Evolutionary conservation across 129 eudicot genomes (phyloP).

Genomic region (Helichrysum umbraculigerum): DNA sequence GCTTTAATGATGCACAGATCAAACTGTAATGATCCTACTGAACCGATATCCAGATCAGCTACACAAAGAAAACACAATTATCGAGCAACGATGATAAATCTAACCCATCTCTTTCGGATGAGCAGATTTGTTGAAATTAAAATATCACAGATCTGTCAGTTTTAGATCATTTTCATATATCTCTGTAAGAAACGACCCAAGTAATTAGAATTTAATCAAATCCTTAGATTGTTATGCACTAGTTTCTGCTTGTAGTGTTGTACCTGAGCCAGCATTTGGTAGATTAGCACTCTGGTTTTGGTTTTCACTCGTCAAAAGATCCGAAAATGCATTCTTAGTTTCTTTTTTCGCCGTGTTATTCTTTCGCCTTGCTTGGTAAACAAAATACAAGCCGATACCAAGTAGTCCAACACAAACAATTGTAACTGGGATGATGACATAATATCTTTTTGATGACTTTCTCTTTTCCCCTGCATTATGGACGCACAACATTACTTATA

Average conservation of each 20-base stretch:
- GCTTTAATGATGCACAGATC: constrained; percentile 33
- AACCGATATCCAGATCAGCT: constrained; percentile 29
- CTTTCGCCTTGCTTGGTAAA: constrained; percentile 12
- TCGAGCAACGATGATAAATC: neutral
- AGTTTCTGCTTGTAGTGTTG: too few species aligned
- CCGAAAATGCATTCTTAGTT: neutral
- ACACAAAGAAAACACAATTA: neutral
- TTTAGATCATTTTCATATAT: neutral
- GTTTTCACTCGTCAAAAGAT: neutral
- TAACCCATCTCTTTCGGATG: neutral
- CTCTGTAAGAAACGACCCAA: neutral
- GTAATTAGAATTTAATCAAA: too few species aligned
- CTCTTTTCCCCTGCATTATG: constrained; percentile 25
- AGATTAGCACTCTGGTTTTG: constrained; percentile 3
- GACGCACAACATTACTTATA: neutral
- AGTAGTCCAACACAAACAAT: constrained; percentile 5
- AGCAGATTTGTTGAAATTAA: too few species aligned
- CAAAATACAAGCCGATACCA: neutral
- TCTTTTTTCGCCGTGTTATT: neutral
- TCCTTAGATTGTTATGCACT: too few species aligned
- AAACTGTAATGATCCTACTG: constrained; percentile 39
- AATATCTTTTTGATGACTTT: constrained; percentile 1
- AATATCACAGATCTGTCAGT: neutral
- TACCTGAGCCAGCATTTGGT: constrained; percentile 14
- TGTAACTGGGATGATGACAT: constrained; percentile 15